These are phyloP conservation scores for Hevea brasiliensis DNA, from an alignment of 345 rosid genomes.

Conservation along the genomic window DNA sequence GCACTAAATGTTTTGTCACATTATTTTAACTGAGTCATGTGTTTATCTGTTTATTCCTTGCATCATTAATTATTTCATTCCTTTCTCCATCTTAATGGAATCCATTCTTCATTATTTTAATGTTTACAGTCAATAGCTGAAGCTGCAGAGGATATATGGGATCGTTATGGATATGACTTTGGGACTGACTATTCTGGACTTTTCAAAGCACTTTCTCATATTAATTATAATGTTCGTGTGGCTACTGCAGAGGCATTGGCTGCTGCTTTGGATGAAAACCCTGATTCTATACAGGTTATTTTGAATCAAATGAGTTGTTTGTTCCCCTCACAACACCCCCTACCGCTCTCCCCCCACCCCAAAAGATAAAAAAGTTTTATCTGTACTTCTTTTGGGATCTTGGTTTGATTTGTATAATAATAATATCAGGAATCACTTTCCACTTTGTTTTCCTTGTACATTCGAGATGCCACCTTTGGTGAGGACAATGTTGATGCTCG, in stretches of 20 bases:
- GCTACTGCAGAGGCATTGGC: conserved; percentile 98
- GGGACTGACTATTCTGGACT: conserved; percentile 93
- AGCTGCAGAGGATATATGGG: conserved; percentile 94
- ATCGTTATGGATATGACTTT: conserved; percentile 80
- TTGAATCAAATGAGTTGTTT: conserved; percentile 4
- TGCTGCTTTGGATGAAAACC: conserved; percentile 91
- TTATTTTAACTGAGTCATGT: too few species aligned
- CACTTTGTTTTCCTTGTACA: conserved; percentile 80
- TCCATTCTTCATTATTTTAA: not conserved
- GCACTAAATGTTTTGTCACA: not conserved
- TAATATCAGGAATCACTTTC: conserved; percentile 81
- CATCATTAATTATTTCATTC: not conserved
- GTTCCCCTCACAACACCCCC: not conserved
- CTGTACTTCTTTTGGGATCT: conserved; percentile 8
- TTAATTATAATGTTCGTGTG: conserved; percentile 76
- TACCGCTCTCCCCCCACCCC: not conserved
- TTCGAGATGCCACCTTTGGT: conserved; percentile 61
- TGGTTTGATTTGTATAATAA: conserved; percentile 14
- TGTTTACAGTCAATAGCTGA: conserved; percentile 78
- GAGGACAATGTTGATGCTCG: conserved; percentile 70
- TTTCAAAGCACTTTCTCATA: conserved; percentile 80
- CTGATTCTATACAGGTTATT: conserved; percentile 76
- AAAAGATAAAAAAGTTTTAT: not conserved
- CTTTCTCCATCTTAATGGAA: not conserved
- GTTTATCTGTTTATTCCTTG: too few species aligned